Evolutionary conservation across 257 asterid species (phyloP).

Genomic region (Vinca minor): DNA sequence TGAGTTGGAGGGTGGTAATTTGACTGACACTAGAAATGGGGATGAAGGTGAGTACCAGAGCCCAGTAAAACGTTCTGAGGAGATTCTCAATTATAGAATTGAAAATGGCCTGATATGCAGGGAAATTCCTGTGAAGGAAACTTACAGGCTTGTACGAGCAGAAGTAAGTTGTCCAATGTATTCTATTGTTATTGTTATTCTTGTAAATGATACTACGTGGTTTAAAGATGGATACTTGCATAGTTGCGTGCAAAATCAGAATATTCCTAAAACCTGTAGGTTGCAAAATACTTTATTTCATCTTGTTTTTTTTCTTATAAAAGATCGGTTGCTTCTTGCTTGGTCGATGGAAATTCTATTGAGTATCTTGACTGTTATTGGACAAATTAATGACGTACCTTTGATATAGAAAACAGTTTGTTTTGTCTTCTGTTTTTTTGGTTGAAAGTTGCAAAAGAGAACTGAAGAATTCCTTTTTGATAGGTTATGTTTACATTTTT

Average conservation of each 20-base stretch:
- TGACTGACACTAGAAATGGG: slow-evolving; percentile 42
- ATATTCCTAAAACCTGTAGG: no score
- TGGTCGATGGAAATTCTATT: not conserved
- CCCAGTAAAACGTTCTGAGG: slow-evolving; percentile 71
- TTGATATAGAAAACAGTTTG: no score
- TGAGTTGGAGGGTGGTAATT: slow-evolving; percentile 29
- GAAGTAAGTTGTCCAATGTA: slow-evolving; percentile 48
- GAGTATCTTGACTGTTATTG: no score
- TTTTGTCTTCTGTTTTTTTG: not conserved
- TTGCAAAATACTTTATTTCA: not conserved
- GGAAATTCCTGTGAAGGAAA: slow-evolving; percentile 87
- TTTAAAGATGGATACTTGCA: not conserved
- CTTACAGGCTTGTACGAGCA: slow-evolving; percentile 48
- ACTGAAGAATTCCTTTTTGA: not conserved
- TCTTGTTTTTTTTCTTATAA: not conserved
- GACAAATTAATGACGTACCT: not conserved
- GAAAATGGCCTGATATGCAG: slow-evolving; percentile 74
- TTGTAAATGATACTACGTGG: not conserved
- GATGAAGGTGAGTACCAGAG: slow-evolving; percentile 61
- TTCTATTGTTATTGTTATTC: not conserved
- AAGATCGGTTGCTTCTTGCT: not conserved
- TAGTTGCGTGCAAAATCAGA: not conserved
- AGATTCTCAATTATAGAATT: slow-evolving; percentile 55
- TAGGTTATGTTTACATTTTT: not conserved
- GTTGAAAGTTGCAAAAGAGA: not conserved